Evolutionary conservation across 768 basidiomycete species (phyloP), one percentile per base, ranked within the genome.

Genomic region (Punctularia strigosozonata): DNA sequence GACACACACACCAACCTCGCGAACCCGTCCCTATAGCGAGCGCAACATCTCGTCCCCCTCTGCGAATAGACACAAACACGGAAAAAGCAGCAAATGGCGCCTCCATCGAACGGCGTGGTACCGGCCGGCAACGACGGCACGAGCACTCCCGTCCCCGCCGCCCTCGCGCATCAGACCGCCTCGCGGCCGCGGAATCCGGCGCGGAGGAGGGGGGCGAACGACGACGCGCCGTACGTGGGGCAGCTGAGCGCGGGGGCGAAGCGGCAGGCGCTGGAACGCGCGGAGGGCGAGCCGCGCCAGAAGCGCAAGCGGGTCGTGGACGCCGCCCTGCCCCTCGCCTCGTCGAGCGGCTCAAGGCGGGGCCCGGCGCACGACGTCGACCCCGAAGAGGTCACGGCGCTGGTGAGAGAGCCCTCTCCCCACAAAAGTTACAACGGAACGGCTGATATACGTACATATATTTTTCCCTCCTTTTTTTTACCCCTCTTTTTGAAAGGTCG

Each of bases 281-380:
- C 62, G 19, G 81, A 85, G 6, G 80, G 79, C n/a, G 84, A 86
- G 47, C 75, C 78, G 13, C 66, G 83, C 36, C 65, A 68, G 38
- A 86, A 88, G 58, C 62, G 84, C 48, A 87, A 84, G 59, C 71
- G 80, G 46, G 64, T 72, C 25, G 82, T 54, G 63, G 21, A 45
- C 49, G 15, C 46, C 54, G 6, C 41, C 55, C 12, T 50, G 33
- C 13, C 10, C 49, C 10, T 39, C 46, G 21, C 45, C 42, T 21
- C 46, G 55, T 31, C 42, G 53, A n/a, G 51, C 44, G 47, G 13
- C 24, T 48, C 33, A 59, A 58, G 15, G 20, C 46, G 36, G 21
- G 48, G 50, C 40, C 49, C 51, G 22, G 65, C 62, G 24, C 51
- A 55, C 13, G 75, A 75, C 15, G 24, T 37, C 51, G 18, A 61